phyloP scores from a whole-genome alignment of 495 filamentous ascomycete species.

The Rostrohypoxylon terebratum region DNA sequence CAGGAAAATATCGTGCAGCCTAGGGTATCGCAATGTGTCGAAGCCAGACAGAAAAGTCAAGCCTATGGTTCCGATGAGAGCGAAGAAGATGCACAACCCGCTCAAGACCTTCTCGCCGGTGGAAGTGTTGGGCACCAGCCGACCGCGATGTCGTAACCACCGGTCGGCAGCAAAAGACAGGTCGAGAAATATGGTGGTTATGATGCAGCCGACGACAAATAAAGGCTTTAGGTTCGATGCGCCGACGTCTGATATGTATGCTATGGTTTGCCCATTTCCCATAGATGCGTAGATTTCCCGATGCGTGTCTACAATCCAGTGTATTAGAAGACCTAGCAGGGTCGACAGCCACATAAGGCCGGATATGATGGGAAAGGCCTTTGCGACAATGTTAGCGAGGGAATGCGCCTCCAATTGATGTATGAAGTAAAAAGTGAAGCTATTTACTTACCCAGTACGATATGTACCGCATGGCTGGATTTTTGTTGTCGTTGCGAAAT shows the following conservation, averaged over 20 bases:
- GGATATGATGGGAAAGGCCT: conserved; percentile 85
- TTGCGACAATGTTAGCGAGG: conserved; percentile 18
- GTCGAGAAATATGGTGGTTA: conserved; percentile 88
- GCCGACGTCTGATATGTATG: conserved; percentile 91
- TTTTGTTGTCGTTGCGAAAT: conserved; percentile 2
- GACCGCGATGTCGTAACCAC: conserved; percentile 81
- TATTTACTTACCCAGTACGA: conserved; percentile 64
- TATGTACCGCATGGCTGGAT: conserved; percentile 73
- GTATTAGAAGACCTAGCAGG: conserved; percentile 61
- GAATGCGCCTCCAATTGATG: conserved; percentile 13
- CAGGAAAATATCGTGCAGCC: conserved; percentile 80
- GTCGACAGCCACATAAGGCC: conserved; percentile 82
- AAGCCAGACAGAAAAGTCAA: conserved; percentile 87
- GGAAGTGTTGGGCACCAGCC: conserved; percentile 76
- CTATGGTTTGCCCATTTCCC: conserved; percentile 72
- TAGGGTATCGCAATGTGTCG: conserved; percentile 75
- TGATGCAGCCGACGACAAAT: conserved; percentile 81
- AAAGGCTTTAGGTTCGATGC: conserved; percentile 76
- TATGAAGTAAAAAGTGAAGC: neutral
- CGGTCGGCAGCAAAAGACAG: conserved; percentile 83
- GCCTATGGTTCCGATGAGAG: conserved; percentile 79
- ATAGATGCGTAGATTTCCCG: conserved; percentile 74
- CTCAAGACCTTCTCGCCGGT: conserved; percentile 76
- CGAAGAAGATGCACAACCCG: conserved; percentile 75
- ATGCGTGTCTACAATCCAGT: conserved; percentile 72